Percentiles rank a stretch among this genome's conserved stretches.
Conservation (phyloP, 345 rosid species). For the Populus pruinosa region DNA sequence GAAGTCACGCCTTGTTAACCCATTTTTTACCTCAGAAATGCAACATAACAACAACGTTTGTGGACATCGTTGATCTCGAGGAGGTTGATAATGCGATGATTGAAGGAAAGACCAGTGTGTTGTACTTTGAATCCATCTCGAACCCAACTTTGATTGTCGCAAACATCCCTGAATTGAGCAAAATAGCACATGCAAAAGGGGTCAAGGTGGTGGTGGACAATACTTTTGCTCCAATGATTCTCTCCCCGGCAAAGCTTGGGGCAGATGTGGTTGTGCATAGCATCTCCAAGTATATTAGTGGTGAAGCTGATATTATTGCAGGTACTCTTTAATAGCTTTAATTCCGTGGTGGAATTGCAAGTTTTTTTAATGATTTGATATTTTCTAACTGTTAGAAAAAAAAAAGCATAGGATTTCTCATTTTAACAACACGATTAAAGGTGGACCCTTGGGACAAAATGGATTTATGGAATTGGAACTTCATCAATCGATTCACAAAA, state of each 20-base stretch:
- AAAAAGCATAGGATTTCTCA: neutral
- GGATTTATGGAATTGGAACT: neutral
- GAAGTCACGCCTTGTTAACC: constrained; percentile 80
- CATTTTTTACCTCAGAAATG: constrained; percentile 78
- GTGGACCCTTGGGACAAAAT: neutral
- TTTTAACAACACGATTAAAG: neutral
- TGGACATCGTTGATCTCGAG: constrained; percentile 55
- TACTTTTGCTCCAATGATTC: constrained; percentile 85
- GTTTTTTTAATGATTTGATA: neutral
- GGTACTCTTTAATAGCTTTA: constrained; percentile 33
- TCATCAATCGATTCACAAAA: neutral
- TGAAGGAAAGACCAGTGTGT: constrained; percentile 65
- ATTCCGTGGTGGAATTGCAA: neutral
- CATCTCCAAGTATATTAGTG: constrained; percentile 88
- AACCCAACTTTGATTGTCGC: constrained; percentile 86
- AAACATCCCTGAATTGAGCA: constrained; percentile 65
- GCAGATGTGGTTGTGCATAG: constrained; percentile 95
- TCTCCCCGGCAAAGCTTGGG: constrained; percentile 92
- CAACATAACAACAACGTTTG: constrained; percentile 85
- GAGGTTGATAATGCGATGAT: constrained; percentile 58
- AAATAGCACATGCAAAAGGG: constrained; percentile 77
- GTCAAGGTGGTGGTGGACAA: constrained; percentile 81
- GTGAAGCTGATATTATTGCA: constrained; percentile 94
- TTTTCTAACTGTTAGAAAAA: neutral
- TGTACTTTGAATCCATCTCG: constrained; percentile 80